Evolutionary conservation across 805 yeast species (phyloP), one percentile per base, ranked within the genome.

Genomic region (Brettanomyces naardenensis): DNA sequence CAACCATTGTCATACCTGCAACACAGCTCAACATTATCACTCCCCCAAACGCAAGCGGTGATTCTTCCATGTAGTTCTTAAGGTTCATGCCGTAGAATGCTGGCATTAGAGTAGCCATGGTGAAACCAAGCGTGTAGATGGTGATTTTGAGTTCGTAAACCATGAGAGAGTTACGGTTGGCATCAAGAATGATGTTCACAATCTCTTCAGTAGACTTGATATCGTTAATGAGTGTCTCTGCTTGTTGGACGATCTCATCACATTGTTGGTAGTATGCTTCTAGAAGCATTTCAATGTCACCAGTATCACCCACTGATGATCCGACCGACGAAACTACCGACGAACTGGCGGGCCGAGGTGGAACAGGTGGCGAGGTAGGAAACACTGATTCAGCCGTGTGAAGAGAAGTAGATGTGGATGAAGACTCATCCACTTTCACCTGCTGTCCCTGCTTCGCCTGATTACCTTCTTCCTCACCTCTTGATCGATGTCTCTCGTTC

Each of bases 121-220:
- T 83, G 52, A 85, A 73, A 0, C 95, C 95, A 26, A 89, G 58
- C 0, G 96, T 86, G 44, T 84, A 85, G 19, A 89, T 81, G 0
- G 94, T 77, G 13, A 88, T 76, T 49, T 84, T 81, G 45, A 89
- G 64, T 52, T 89, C 95, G 47, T 82, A 78, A 40, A 89, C 69
- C 95, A 89, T 86, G 44, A 89, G 64, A 3, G 95, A 76, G 60
- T 89, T 89, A 63, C 97, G 75, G 52, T 87, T 87, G 3, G 96
- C 86, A 58, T 89, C 97, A 38, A 89, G 60, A 43, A 89, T 88
- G 50, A 89, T 88, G 53, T 88, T 88, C 42, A 86, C 89, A 53
- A 89, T 85, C 51, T 89, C 97, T 54, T 88, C 96, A 0, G 97
- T 89, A 13, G 92, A 84, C 52, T 78, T 78, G 48, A 89, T 86